Evolutionary conservation across 768 basidiomycete genomes (phyloP), one percentile per base, ranked within the genome.

Genomic region (Amanita pallidorosea): DNA sequence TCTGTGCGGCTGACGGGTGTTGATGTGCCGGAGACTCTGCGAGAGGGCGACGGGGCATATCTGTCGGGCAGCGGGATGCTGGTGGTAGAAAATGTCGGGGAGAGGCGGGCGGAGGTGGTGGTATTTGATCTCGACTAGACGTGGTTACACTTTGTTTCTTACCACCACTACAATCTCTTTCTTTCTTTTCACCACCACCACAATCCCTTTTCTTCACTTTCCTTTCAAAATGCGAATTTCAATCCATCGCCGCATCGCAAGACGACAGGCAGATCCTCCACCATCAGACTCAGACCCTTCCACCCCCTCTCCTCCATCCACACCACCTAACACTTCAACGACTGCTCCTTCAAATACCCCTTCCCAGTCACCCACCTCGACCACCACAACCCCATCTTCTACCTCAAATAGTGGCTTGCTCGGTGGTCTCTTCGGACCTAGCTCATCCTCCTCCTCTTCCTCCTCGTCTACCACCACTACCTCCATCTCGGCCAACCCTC

Each of bases 1-100:
- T 67, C 64, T 17, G 63, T 95, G 44, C 76, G 67, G 54, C 61
- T 94, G 11, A 57, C 64, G 1, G 69, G 65, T 15, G 63, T 62
- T 0, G 68, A 61, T 2, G 69, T 68, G 9, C 65, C 76, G 52
- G 52, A 80, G 3, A 79, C 75, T 35, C 64, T 95, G 48, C 76
- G 77, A 29, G 94, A 97, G 58, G 94, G 94, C 0, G 94, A 97
- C 60, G 92, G 90, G 0, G 81, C 83, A 11, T 97, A 92, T 64
- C 63, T 95, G 41, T 72, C 76, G 1, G 76, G 69, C 1, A 64
- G 18, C 7, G 68, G 63, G 49, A 44, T 72, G 7, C 52, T 64
- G 49, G 59, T 66, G 29, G 69, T 83, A 2, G 74, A 77, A 63
- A 94, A 90, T 56, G 69, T 74, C 4, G 88, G 89, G 0, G 76